Conservation (phyloP, 495 filamentous ascomycete species). For the Rusavskia elegans region DNA sequence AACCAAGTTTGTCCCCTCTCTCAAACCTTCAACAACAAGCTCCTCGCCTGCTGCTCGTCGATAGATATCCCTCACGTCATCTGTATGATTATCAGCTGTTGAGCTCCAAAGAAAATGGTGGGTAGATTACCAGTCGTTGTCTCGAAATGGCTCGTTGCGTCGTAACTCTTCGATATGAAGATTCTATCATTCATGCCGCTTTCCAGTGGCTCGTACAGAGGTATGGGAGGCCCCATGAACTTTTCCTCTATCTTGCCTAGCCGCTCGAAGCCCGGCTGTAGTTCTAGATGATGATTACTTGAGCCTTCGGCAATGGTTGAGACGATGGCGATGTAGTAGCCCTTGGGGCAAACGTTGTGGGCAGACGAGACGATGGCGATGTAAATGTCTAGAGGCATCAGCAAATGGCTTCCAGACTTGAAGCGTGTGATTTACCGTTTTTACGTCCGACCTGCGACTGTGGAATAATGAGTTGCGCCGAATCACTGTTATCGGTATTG, state of each 20-base stretch:
- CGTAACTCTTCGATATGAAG: constrained; percentile 97
- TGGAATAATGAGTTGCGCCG: constrained; percentile 90
- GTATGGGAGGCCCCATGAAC: constrained; percentile 85
- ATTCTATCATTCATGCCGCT: constrained; percentile 79
- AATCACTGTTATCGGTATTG: constrained; percentile 77
- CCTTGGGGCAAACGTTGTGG: constrained; percentile 97
- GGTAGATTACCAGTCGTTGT: constrained; percentile 49
- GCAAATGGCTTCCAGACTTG: constrained; percentile 1
- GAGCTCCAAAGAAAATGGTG: too few species aligned
- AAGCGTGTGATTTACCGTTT: constrained; percentile 42
- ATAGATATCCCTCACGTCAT: constrained; percentile 93
- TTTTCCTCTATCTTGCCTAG: constrained; percentile 92
- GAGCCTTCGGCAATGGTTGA: constrained; percentile 88
- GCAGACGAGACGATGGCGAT: constrained; percentile 90
- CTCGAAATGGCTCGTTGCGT: constrained; percentile 95
- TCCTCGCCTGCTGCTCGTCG: constrained; percentile 74
- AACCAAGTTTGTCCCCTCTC: constrained; percentile 34
- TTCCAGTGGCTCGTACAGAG: constrained; percentile 82
- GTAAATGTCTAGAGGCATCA: constrained; percentile 66
- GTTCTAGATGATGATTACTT: constrained; percentile 88
- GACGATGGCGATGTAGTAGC: constrained; percentile 97
- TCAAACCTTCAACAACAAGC: constrained; percentile 47
- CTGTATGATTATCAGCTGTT: constrained; percentile 19
- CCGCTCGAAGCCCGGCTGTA: constrained; percentile 84
- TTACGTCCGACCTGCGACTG: constrained; percentile 91